Evolutionary conservation across 257 asterid species (phyloP), one percentile per base, ranked within the genome.

Genomic region (Solanum bukasovii): DNA sequence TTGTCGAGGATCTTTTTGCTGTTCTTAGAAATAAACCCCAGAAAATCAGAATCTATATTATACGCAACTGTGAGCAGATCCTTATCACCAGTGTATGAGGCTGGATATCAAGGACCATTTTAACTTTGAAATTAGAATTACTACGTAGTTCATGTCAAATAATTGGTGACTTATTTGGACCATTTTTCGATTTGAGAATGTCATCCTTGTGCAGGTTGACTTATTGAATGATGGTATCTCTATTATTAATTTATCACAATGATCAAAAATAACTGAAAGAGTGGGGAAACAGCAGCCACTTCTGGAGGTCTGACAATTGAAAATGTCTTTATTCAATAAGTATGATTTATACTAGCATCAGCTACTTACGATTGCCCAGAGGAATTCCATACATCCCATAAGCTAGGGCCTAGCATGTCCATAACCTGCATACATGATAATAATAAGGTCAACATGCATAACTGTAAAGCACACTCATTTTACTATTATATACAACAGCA

Each of bases 341-440:
- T 27, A 81, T 42, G 67, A 29, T 29, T 37, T 7, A 56, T 70
- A 84, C 5, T 63, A 29, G 77, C 68, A 49, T 84, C 16, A 31
- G 68, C 68, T 71, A 92, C 94, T 87, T 77, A 92, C 94, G 92
- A 90, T 13, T 92, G 92, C 59, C 93, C 94, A 6, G 94, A 90
- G 79, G 94, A 89, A 90, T 92, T 92, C 94, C 94, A 92, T 25
- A 87, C 92, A 84, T 92, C 94, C 94, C 94, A 92, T 82, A 92
- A 88, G 90, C 94, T 92, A 35, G 94, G 94, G 7, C 94, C 94
- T 77, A 92, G 85, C 89, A 92, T 90, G 89, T 92, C 94, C 94
- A 92, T 92, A 89, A 92, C 94, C 94, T 92, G 74, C 89, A 91
- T 56, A 91, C 29, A 67, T 38, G 35, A 38, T 68, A 63, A 31